Conservation (phyloP, 2,329 filamentous ascomycete species). For the Colletotrichum truncatum region DNA sequence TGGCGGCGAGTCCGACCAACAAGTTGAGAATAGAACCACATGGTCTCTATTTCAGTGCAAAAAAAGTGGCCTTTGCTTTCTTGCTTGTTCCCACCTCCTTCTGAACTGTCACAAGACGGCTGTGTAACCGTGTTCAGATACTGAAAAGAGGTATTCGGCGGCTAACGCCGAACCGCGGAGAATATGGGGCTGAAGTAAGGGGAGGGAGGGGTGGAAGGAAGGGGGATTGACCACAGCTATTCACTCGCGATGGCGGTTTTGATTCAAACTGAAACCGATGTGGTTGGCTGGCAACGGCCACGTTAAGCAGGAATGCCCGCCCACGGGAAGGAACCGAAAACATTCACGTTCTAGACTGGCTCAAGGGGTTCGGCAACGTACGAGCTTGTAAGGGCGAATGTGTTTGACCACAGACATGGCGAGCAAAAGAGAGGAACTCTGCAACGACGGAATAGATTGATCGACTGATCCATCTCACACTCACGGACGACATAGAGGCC, state of each 20-base stretch:
- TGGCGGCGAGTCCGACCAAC: background rate
- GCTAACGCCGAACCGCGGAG: constrained; percentile 16
- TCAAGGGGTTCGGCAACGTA: background rate
- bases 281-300: background rate
- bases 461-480: background rate
- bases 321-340: constrained; percentile 16
- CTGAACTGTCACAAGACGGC: background rate
- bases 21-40: background rate
- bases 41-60: background rate
- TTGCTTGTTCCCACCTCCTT: background rate
- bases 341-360: constrained; percentile 17
- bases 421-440: background rate
- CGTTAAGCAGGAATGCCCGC: background rate
- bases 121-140: background rate
- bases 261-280: constrained; percentile 19
- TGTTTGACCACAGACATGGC: background rate
- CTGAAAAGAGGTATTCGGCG: background rate
- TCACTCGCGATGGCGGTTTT: constrained; percentile 1
- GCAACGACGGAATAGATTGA: constrained; percentile 3
- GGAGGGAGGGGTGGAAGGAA: background rate
- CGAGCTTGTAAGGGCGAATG: background rate
- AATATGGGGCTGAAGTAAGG: background rate
- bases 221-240: background rate
- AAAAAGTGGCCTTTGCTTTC: constrained; percentile 1
- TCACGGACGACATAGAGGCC: background rate